Base-by-base conservation (phyloP, 495 filamentous ascomycete genomes). In the Xylaria castorea region DNA sequence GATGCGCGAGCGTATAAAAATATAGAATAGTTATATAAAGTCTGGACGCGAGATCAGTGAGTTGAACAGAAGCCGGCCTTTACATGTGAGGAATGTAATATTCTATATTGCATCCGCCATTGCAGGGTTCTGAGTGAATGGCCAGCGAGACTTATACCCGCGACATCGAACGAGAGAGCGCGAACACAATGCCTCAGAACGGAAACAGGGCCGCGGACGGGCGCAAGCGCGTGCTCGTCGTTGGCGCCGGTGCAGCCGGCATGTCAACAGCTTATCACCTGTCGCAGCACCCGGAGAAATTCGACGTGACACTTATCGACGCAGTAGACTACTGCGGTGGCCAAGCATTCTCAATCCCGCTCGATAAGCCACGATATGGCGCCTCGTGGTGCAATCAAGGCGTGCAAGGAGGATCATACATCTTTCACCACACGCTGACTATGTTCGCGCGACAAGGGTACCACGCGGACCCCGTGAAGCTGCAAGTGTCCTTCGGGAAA, bases 401-500 rank as follows among this genome's bases (percentile, higher is more conserved):
- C 16, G 93, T 97, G 1, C 93, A 97, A 75, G 93, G 93, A 3
- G 93, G 93, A 5, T 93, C 91, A 25, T 79, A 86, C 75, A 92
- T 92, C 68, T 97, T 95, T 83, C 90, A 92, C 75, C 93, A 95
- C 76, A 95, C 92, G 7, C 87, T 94, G 79, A 91, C 89, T 62
- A 93, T 93, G 86, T 94, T 95, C 77, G 84, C 85, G 30, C 85
- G 83, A 42, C 91, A 95, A 71, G 89, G 89, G 0, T 87, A 91
- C 78, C 84, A 88, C 62, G 88, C 92, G 4, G 87, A 92, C 63
- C 87, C 89, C 4, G 92, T 97, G 42, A 86, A 91, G 70, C 86
- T 97, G 36, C 93, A 95, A 76, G 91, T 95, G 0, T 89, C 93
- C 0, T 95, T 95, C 77, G 93, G 93, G 18, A 94, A 95, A 78